Base-by-base conservation (phyloP, 192 early-diverging fungal species). In the Podila verticillata region DNA sequence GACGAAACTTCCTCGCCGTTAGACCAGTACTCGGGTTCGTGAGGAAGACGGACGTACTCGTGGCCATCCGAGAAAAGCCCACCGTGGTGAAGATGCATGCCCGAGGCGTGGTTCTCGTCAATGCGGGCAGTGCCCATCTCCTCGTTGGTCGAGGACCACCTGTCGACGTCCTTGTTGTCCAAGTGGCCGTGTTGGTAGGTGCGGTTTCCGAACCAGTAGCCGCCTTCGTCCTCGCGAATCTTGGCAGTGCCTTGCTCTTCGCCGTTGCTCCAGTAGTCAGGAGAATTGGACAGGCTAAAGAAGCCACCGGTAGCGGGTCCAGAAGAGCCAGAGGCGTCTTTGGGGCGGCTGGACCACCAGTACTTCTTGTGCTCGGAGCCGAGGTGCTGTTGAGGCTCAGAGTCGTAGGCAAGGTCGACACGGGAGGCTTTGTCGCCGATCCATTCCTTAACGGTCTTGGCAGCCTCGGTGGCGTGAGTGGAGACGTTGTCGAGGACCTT, bases 131-230 rank as follows among this genome's bases (percentile, higher is more conserved):
- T 69, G 19, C 67, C 67, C 24, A 69, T 69, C 58, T 69, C 67
- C n/a, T 61, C 57, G 12, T 48, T 32, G 44, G 67, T 69, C 8
- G 67, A 69, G 12, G 67, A 69, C 67, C 67, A 69, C 15, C 26
- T n/a, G 44, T 69, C 67, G 39, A 69, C 57, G 35, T 69, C 67
- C 67, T 49, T 69, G 67, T 69, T 69, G 44, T 69, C 67, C n/a
- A 69, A 35, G 28, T 22, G 7, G 29, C 58, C 58, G 10, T 15
- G 12, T 3, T 61, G 36, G 44, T 26, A 13, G 57, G 30, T 24
- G 10, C 29, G n/a, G 22, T 22, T 34, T 8, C 68, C 51, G 58
- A 70, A 51, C 68, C 68, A 70, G n/a, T 60, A 61, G 17, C 28
- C 58, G 15, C 30, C 30, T n/a, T 70, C 59, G n/a, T n/a, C 10